A percentile compares a stretch with the other conserved stretches of the same genome.
Evolutionary conservation across 2,329 filamentous ascomycete genomes (phyloP).

Genomic region (Ophiostoma australiae): DNA sequence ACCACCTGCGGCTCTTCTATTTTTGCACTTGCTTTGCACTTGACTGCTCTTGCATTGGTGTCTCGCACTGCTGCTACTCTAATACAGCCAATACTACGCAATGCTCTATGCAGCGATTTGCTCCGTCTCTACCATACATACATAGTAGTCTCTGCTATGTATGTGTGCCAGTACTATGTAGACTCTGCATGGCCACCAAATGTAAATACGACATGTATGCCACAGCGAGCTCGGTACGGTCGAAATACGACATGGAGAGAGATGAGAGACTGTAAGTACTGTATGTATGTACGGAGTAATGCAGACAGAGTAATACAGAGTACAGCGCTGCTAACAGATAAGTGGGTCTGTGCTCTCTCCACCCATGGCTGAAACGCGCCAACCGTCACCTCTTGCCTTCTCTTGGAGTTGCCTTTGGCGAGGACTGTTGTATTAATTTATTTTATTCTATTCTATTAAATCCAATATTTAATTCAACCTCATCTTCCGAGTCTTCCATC

Average conservation of each 20-base stretch:
- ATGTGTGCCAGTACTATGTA: no score
- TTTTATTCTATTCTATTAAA: no score
- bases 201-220: background rate
- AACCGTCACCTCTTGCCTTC: background rate
- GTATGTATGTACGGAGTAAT: no score
- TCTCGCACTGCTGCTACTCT: background rate
- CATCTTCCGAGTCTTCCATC: no score
- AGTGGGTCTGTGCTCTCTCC: background rate
- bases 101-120: background rate
- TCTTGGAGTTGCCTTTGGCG: background rate
- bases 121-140: no score
- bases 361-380: conserved; percentile 10
- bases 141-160: no score
- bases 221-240: background rate
- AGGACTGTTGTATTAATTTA: background rate
- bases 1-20: background rate
- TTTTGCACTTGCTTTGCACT: background rate
- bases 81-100: background rate
- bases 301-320: no score
- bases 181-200: background rate
- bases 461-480: no score
- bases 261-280: no score
- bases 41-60: no score
- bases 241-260: background rate
- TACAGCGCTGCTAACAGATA: background rate